A percentile compares a stretch with the other conserved stretches of the same genome.
These are phyloP conservation scores for Simplicillium aogashimaense DNA, from an alignment of 2,329 filamentous ascomycete genomes.

Conservation along the genomic window DNA sequence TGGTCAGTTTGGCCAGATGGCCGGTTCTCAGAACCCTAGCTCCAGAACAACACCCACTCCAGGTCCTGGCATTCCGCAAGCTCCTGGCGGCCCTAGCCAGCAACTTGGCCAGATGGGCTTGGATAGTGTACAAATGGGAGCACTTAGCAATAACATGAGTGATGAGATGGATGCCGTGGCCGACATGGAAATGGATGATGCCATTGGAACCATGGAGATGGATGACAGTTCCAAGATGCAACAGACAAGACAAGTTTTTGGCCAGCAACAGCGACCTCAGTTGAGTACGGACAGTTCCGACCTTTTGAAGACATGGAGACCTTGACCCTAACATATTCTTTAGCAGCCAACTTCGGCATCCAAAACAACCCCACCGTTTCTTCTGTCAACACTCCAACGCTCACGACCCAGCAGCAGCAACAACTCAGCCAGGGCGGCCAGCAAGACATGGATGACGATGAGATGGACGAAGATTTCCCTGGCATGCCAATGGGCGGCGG, in stretches of 20 bases:
- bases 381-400: slow-evolving; percentile 88
- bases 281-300: slow-evolving; percentile 75
- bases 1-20: slow-evolving; percentile 26
- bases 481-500: slow-evolving; percentile 53
- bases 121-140: slow-evolving; percentile 27
- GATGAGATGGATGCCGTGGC: slow-evolving; percentile 77
- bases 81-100: slow-evolving; percentile 13
- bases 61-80: slow-evolving; percentile 17
- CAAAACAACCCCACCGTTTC: slow-evolving; percentile 95
- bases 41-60: slow-evolving; percentile 20
- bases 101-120: slow-evolving; percentile 18
- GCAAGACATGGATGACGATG: slow-evolving; percentile 48
- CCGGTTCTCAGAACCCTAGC: slow-evolving; percentile 20
- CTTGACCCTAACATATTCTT: slow-evolving; percentile 79
- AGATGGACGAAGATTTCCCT: slow-evolving; percentile 66
- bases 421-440: slow-evolving; percentile 48
- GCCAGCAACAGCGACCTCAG: slow-evolving; percentile 55
- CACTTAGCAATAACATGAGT: slow-evolving; percentile 23
- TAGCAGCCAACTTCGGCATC: slow-evolving; percentile 65
- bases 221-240: slow-evolving; percentile 57
- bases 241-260: slow-evolving; percentile 59
- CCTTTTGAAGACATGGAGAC: slow-evolving; percentile 67
- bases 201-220: slow-evolving; percentile 55
- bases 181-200: slow-evolving; percentile 96
- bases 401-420: slow-evolving; percentile 69